Conservation (phyloP, 225 moss, liverwort and hornwort genomes). For the Thuidium tamariscinum region DNA sequence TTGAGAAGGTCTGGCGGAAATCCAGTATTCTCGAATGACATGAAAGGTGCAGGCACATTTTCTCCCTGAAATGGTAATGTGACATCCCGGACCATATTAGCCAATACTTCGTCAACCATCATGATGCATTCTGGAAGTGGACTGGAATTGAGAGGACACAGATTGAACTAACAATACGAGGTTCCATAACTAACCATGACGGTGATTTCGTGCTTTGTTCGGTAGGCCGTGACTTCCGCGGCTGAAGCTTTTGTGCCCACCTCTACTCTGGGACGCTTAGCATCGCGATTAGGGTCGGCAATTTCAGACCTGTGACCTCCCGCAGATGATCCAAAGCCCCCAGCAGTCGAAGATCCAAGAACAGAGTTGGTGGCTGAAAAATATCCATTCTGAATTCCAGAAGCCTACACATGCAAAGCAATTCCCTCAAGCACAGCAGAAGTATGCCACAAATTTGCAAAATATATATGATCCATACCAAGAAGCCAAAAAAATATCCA, state of each 20-base stretch:
- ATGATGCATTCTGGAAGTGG: not conserved
- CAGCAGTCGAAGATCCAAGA: slow-evolving; percentile 5
- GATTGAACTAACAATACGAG: not conserved
- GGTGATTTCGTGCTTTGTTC: slow-evolving; percentile 71
- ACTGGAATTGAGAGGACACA: not conserved
- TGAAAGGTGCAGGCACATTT: slow-evolving; percentile 78
- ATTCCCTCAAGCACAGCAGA: not conserved
- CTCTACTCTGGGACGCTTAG: slow-evolving; percentile 54
- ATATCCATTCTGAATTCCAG: slow-evolving; percentile 4
- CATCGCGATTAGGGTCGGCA: slow-evolving; percentile 28
- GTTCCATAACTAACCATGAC: slow-evolving; percentile 42
- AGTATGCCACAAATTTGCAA: not conserved
- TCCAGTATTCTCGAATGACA: slow-evolving; percentile 70
- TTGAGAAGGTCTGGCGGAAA: slow-evolving; percentile 64
- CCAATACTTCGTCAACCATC: not conserved
- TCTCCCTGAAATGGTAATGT: slow-evolving; percentile 40
- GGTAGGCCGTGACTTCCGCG: slow-evolving; percentile 55
- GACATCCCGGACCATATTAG: not conserved
- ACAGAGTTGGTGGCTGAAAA: slow-evolving; percentile 11
- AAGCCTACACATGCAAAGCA: not conserved
- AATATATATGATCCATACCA: not conserved
- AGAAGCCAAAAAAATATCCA: not conserved
- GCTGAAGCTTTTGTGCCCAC: slow-evolving; percentile 24
- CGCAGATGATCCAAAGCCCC: slow-evolving; percentile 8
- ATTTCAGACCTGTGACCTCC: slow-evolving; percentile 32